phyloP scores from a whole-genome alignment of 2,329 filamentous ascomycete genomes.

The Verticillium zaregamsianum region DNA sequence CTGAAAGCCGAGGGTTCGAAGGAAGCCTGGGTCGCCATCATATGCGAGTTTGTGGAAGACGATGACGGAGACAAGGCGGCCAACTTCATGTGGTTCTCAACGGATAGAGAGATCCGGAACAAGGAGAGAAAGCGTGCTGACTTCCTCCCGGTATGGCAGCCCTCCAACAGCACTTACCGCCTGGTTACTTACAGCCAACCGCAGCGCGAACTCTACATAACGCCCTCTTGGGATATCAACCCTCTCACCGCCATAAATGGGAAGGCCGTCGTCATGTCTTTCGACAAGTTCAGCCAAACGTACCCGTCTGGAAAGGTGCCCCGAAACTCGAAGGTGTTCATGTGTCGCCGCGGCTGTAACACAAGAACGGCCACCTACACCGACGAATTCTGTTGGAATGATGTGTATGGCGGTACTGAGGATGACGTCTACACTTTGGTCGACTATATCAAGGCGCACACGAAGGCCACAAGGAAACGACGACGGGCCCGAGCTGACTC shows the following conservation, averaged over 20 bases:
- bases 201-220: conserved; percentile 88
- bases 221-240: conserved; percentile 81
- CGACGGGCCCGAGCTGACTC: conserved; percentile 19
- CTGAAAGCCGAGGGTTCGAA: conserved; percentile 83
- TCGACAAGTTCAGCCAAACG: conserved; percentile 58
- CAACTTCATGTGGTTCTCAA: conserved; percentile 94
- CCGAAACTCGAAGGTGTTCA: conserved; percentile 74
- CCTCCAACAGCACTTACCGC: background rate
- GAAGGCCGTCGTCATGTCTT: conserved; percentile 76
- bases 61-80: conserved; percentile 75
- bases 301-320: conserved; percentile 76
- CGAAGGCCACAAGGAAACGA: conserved; percentile 63
- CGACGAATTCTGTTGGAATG: conserved; percentile 87
- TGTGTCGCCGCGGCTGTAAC: conserved; percentile 87
- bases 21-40: conserved; percentile 88
- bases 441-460: conserved; percentile 64
- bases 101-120: conserved; percentile 82
- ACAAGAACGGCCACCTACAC: conserved; percentile 87
- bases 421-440: conserved; percentile 64
- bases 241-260: conserved; percentile 86
- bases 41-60: conserved; percentile 74
- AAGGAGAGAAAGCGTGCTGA: conserved; percentile 79
- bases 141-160: conserved; percentile 55
- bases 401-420: conserved; percentile 65
- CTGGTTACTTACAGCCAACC: background rate